These are phyloP conservation scores for Claviceps africana DNA, from an alignment of 2,329 filamentous ascomycete genomes.

Conservation along the genomic window DNA sequence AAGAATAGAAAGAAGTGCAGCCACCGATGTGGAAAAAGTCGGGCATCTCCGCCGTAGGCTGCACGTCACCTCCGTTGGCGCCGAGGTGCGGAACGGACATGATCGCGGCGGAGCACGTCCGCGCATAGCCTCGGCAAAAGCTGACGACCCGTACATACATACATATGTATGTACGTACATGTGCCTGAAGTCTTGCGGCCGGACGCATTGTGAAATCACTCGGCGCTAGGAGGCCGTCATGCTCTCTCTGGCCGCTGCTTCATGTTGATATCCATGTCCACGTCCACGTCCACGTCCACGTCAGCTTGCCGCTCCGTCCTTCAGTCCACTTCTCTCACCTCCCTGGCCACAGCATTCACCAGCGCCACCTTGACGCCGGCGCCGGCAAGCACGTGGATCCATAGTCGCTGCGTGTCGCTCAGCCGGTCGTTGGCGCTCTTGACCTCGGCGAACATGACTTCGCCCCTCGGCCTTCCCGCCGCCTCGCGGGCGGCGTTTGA, in stretches of 20 bases:
- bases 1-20: background rate
- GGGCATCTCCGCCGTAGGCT: background rate
- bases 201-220: background rate
- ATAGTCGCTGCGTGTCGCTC: slow-evolving; percentile 89
- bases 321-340: slow-evolving; percentile 30
- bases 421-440: slow-evolving; percentile 83
- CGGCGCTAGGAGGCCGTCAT: background rate
- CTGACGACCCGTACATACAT: no score
- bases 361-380: slow-evolving; percentile 79
- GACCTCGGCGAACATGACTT: slow-evolving; percentile 67
- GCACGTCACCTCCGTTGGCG: background rate
- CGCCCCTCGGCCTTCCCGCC: slow-evolving; percentile 27
- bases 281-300: background rate
- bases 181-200: no score
- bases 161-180: no score
- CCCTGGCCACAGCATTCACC: slow-evolving; percentile 47
- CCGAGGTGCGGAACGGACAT: background rate
- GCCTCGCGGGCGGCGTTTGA: slow-evolving; percentile 4
- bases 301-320: background rate
- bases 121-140: background rate
- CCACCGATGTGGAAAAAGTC: background rate
- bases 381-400: slow-evolving; percentile 84
- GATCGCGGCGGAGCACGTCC: background rate
- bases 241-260: background rate
- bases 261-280: no score